A percentile compares a stretch with the other conserved stretches of the same genome.
These are phyloP conservation scores for Adansonia digitata DNA, from an alignment of 345 rosid species.

Conservation along the genomic window DNA sequence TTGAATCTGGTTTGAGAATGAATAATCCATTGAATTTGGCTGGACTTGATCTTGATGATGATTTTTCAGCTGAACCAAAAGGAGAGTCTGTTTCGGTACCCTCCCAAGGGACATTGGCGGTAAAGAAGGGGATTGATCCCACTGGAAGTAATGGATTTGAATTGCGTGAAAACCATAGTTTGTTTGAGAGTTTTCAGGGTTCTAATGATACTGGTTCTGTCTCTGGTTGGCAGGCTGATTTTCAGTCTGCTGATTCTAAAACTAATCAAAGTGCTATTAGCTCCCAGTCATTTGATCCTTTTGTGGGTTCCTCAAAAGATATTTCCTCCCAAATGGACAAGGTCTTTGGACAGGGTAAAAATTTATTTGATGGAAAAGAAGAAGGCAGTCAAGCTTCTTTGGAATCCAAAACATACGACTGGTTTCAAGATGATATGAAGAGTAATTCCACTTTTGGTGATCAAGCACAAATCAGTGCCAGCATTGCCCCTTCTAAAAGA, in stretches of 20 bases:
- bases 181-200: slow-evolving; percentile 41
- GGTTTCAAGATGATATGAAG: neutral
- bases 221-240: slow-evolving; percentile 22
- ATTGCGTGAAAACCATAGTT: slow-evolving; percentile 22
- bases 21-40: slow-evolving; percentile 33
- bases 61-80: slow-evolving; percentile 38
- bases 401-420: neutral
- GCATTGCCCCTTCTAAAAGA: slow-evolving; percentile 23
- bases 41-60: slow-evolving; percentile 47
- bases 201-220: slow-evolving; percentile 11
- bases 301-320: neutral
- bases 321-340: neutral
- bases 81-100: slow-evolving; percentile 18
- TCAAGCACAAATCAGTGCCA: slow-evolving; percentile 31
- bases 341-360: neutral
- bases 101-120: slow-evolving; percentile 23
- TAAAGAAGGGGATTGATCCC: slow-evolving; percentile 19
- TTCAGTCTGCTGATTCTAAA: slow-evolving; percentile 12
- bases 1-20: slow-evolving; percentile 21
- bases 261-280: neutral
- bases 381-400: neutral
- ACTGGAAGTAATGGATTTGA: slow-evolving; percentile 21
- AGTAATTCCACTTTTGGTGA: slow-evolving; percentile 6
- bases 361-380: neutral
- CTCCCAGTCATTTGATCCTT: slow-evolving; percentile 1